phyloP scores from a whole-genome alignment of 2,329 filamentous ascomycete species.

The Shiraia bambusicola region DNA sequence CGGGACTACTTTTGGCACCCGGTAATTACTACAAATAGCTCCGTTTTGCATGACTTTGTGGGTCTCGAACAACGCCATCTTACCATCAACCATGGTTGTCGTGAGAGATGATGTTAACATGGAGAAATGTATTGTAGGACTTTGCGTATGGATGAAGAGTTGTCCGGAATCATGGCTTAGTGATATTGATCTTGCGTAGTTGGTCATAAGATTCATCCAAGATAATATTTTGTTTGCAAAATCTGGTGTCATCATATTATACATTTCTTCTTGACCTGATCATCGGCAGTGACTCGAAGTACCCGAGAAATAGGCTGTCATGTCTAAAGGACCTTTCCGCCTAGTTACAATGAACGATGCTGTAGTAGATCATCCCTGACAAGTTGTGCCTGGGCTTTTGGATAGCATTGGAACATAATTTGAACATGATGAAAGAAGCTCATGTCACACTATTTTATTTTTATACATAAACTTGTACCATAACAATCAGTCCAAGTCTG shows the following conservation, averaged over 20 bases:
- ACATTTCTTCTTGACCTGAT: background rate
- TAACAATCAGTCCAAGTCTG: background rate
- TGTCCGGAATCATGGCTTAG: background rate
- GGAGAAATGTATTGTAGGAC: too few species aligned
- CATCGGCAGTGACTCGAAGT: background rate
- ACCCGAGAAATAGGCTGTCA: background rate
- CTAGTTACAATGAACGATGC: constrained; percentile 68
- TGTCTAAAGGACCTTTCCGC: constrained; percentile 55
- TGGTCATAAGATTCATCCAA: too few species aligned
- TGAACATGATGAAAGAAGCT: background rate
- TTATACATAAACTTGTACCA: background rate
- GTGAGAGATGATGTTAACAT: too few species aligned
- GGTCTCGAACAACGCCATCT: too few species aligned
- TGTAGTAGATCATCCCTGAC: constrained; percentile 55
- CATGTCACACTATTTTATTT: background rate
- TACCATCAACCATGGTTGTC: too few species aligned
- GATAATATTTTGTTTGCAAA: too few species aligned
- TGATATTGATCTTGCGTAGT: too few species aligned
- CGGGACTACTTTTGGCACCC: background rate
- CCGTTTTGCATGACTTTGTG: too few species aligned
- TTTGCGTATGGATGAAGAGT: background rate
- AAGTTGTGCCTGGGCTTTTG: constrained; percentile 42
- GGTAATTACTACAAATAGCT: too few species aligned
- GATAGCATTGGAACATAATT: constrained; percentile 10
- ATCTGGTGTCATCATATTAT: too few species aligned